phyloP scores from a whole-genome alignment of 768 basidiomycete genomes.

The Boletus sensibilis region DNA sequence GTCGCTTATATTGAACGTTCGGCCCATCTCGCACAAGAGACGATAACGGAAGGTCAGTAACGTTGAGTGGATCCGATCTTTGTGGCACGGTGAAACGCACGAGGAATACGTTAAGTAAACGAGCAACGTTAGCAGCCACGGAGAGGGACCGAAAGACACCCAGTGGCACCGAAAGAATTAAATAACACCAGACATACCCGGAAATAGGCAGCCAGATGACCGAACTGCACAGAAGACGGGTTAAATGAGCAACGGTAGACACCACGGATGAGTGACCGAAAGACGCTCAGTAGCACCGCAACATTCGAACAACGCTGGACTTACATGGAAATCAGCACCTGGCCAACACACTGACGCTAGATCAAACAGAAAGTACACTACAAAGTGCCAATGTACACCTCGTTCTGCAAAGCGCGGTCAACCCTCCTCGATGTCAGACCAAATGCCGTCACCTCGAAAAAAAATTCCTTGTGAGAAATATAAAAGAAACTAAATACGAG shows the following conservation, averaged over 20 bases:
- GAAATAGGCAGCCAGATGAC: background rate
- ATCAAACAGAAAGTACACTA: background rate
- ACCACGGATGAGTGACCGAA: background rate
- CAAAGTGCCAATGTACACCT: too few relatives aligned
- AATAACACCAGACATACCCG: too few relatives aligned
- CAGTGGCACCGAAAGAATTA: background rate
- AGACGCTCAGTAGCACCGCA: background rate
- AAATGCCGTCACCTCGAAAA: background rate
- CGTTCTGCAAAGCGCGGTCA: background rate
- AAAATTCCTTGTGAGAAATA: background rate
- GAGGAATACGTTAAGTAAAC: background rate
- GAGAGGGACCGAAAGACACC: background rate
- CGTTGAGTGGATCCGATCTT: background rate
- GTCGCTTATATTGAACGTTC: background rate
- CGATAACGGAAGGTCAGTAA: background rate
- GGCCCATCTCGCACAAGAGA: background rate
- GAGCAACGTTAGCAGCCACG: constrained; percentile 3
- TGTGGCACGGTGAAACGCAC: background rate
- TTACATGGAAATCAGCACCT: background rate
- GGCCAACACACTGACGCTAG: too few relatives aligned
- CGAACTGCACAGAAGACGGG: background rate
- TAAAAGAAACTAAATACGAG: background rate
- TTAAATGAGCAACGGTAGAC: background rate
- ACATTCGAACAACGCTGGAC: background rate
- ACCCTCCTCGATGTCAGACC: background rate